Conservation (phyloP, 2,329 filamentous ascomycete genomes). For the Tolypocladium guangdongense region DNA sequence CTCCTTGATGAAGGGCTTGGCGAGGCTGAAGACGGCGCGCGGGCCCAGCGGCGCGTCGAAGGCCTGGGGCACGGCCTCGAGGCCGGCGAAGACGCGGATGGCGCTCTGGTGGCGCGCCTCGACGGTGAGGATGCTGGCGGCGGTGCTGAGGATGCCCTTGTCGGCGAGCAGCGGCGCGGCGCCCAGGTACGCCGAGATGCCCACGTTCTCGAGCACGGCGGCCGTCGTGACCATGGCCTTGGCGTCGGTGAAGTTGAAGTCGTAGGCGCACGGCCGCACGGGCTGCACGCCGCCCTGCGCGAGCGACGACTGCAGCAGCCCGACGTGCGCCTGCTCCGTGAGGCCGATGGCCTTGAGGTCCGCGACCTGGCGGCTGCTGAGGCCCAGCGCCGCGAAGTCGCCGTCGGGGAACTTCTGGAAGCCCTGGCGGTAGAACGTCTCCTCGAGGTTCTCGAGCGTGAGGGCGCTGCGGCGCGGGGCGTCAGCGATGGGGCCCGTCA, state of each 20-base stretch:
- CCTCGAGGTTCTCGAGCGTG: constrained; percentile 65
- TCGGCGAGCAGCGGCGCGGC: constrained; percentile 55
- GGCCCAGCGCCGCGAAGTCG: constrained; percentile 47
- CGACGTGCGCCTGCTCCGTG: constrained; percentile 43
- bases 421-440: constrained; percentile 60
- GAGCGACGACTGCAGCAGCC: constrained; percentile 41
- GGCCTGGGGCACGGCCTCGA: constrained; percentile 52
- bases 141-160: constrained; percentile 50
- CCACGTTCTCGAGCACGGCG: constrained; percentile 59
- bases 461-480: constrained; percentile 33
- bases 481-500: too few species aligned
- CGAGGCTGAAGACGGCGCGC: constrained; percentile 61
- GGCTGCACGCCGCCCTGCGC: constrained; percentile 52
- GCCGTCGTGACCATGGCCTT: constrained; percentile 58
- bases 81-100: constrained; percentile 49
- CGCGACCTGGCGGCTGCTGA: constrained; percentile 14
- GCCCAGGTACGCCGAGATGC: constrained; percentile 64
- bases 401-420: constrained; percentile 54
- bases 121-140: constrained; percentile 60
- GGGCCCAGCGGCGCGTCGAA: constrained; percentile 62
- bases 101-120: constrained; percentile 67
- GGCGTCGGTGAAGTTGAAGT: constrained; percentile 59
- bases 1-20: constrained; percentile 58
- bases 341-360: constrained; percentile 51
- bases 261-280: constrained; percentile 59